These are phyloP conservation scores for Coffea humblotiana DNA, from an alignment of 305 asterid species.

Conservation along the genomic window DNA sequence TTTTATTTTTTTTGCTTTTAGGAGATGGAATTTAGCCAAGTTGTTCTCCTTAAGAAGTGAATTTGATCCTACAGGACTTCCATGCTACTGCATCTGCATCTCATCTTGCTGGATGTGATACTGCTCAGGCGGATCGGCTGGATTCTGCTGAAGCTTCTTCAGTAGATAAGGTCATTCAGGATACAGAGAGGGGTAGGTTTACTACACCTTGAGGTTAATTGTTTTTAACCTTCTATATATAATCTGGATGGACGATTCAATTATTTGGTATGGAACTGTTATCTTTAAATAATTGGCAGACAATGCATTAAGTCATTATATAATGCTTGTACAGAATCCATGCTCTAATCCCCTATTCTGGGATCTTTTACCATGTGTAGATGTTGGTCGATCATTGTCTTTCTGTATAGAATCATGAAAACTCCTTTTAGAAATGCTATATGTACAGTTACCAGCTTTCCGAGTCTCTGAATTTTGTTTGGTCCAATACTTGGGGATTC, in stretches of 20 bases:
- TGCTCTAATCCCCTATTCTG: not conserved
- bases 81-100: constrained; percentile 19
- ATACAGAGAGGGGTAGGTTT: constrained; percentile 20
- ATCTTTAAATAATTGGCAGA: not conserved
- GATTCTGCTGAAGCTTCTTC: constrained; percentile 19
- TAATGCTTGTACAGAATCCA: not conserved
- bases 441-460: not conserved
- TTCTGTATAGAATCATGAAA: not conserved
- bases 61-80: constrained; percentile 24
- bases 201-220: no score
- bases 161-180: not conserved
- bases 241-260: not conserved
- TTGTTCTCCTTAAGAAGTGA: not conserved
- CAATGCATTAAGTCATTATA: not conserved
- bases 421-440: not conserved
- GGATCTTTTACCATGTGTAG: not conserved
- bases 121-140: constrained; percentile 2
- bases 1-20: not conserved
- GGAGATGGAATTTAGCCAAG: not conserved
- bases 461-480: not conserved
- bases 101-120: constrained; percentile 6
- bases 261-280: not conserved
- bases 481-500: not conserved
- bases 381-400: not conserved
- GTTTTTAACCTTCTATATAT: not conserved